Conservation (phyloP, 169 alveolate genomes). For the Perkinsus olseni region DNA sequence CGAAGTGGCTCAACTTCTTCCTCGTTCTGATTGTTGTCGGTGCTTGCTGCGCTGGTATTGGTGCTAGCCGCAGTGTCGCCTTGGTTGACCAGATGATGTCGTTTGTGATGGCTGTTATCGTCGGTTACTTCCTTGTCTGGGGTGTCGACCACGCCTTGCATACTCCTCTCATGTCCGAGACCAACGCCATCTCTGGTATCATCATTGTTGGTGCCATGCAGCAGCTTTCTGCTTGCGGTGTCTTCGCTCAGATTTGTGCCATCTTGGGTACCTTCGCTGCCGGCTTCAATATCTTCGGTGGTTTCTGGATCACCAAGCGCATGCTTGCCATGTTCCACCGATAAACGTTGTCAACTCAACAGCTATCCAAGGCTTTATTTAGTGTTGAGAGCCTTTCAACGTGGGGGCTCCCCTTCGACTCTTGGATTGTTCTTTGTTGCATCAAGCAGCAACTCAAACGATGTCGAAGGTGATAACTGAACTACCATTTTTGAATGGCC, state of each 20-base stretch:
- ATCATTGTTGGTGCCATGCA: conserved; percentile 31
- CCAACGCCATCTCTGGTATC: conserved; percentile 70
- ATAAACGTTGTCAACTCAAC: too few species aligned
- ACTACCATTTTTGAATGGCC: too few species aligned
- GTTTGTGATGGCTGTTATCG: conserved; percentile 59
- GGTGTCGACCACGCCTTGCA: conserved; percentile 79
- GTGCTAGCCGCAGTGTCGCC: too few species aligned
- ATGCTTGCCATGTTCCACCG: conserved; percentile 68
- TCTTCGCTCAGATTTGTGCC: conserved; percentile 19
- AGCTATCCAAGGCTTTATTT: too few species aligned
- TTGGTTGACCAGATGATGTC: conserved; percentile 18
- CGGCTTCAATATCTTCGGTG: conserved; percentile 29
- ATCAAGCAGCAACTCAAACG: too few species aligned
- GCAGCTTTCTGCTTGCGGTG: conserved; percentile 22
- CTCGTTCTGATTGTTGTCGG: too few species aligned
- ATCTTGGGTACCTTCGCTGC: conserved; percentile 21
- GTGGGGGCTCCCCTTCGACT: too few species aligned
- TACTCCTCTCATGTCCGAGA: conserved; percentile 81
- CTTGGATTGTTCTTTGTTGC: too few species aligned
- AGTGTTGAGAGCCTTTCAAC: too few species aligned
- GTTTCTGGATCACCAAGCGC: conserved; percentile 26
- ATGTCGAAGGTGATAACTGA: too few species aligned
- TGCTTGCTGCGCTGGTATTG: too few species aligned
- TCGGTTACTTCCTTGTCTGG: conserved; percentile 67
- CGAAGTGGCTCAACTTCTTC: too few species aligned